These are phyloP conservation scores for Aspergillus sp. DNA, from an alignment of 2,329 filamentous ascomycete species.

Conservation along the genomic window DNA sequence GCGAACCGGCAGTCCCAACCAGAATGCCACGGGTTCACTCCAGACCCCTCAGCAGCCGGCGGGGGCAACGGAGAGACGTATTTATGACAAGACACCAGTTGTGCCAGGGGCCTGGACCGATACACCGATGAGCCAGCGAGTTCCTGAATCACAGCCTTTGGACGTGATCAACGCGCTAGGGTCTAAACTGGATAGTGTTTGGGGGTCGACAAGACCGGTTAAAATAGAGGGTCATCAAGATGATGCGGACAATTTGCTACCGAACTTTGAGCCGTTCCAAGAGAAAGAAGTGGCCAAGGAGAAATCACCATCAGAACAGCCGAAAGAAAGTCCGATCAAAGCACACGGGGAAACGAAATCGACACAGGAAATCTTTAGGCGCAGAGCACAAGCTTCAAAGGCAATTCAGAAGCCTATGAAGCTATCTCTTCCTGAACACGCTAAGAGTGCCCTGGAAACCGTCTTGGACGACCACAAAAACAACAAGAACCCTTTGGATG, in stretches of 20 bases:
- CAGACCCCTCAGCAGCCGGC: conserved; percentile 30
- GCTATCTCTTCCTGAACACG: conserved; percentile 38
- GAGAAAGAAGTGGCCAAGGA: not conserved
- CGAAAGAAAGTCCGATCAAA: not conserved
- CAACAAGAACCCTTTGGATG: conserved; percentile 36
- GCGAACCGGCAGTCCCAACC: conserved; percentile 36
- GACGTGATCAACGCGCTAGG: not conserved
- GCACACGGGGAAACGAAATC: not conserved
- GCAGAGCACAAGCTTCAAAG: conserved; percentile 5
- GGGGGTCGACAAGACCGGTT: not conserved
- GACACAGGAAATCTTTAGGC: not conserved
- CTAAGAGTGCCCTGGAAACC: conserved; percentile 43
- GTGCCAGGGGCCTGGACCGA: conserved; percentile 49
- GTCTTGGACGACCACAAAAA: conserved; percentile 42
- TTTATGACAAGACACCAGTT: conserved; percentile 45
- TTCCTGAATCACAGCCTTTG: conserved; percentile 2
- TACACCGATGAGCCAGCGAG: conserved; percentile 44
- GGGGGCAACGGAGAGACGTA: conserved; percentile 30
- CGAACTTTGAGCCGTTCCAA: conserved; percentile 11
- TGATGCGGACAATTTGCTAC: conserved; percentile 15
- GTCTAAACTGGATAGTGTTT: not conserved
- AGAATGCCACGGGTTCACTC: conserved; percentile 26
- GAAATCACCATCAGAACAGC: conserved; percentile 3
- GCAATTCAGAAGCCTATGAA: conserved; percentile 18
- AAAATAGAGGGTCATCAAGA: conserved; percentile 26